Evolutionary conservation across 306 rosid species (phyloP), one percentile per base, ranked within the genome.

Genomic region (Rosa lucieae): DNA sequence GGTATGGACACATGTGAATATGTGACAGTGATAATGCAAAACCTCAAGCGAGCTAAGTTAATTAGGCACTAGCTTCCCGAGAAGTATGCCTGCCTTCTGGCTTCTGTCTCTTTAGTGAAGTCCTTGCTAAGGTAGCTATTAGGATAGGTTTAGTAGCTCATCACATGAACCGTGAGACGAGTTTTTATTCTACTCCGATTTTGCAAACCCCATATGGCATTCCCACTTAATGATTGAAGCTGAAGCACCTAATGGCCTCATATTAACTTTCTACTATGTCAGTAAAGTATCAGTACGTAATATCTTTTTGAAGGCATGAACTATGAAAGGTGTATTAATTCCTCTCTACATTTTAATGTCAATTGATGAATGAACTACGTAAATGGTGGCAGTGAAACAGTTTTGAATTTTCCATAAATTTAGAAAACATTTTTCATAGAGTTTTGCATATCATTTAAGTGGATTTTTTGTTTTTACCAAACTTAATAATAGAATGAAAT

Each of bases 31-130:
- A 40, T 39, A 67, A 67, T 67, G 71, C 29, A 40, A 63, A 37
- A 39, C 26, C 48, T 42, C 29, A 48, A 67, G 47, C 39, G 48
- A 39, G 23, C 14, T 37, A 56, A 13, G 71, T 48, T 71, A 26
- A 43, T 29, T 14, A 70, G 42, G 75, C 75, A 47, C 58, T 70
- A 23, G 61, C 59, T 71, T 15, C 75, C 61, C 40, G 21, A 71
- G 43, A 71, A 48, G 21, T 71, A 71, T 15, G 75, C 58, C 21
- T 71, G 75, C 44, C 44, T 71, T 48, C 44, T 48, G 75, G 71
- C 71, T 39, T 67, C 48, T 67, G 29, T 67, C 71, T 65, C 44
- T 14, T 14, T 35, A 32, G 70, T 59, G 0, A 26, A 61, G 67
- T 46, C 74, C 48, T 44, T 47, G 15, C 40, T 70, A 23, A 68